These are phyloP conservation scores for Isabelozyma gotoi DNA, from an alignment of 805 yeast species.

Conservation along the genomic window DNA sequence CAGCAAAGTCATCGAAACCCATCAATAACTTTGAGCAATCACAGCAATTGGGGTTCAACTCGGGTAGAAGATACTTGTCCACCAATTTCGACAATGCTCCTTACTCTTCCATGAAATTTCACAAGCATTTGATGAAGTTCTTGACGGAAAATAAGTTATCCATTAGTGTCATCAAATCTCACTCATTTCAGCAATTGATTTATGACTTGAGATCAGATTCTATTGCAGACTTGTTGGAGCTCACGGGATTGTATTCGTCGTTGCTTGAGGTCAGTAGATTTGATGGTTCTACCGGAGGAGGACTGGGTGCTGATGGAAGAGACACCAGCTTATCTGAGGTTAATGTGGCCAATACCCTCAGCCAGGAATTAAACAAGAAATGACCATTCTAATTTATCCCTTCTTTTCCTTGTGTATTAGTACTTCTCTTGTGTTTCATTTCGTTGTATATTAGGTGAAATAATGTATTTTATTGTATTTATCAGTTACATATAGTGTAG, in stretches of 20 bases:
- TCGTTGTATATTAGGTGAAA: constrained; percentile 5
- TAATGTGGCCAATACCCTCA: constrained; percentile 21
- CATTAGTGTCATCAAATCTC: constrained; percentile 47
- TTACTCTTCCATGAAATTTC: constrained; percentile 48
- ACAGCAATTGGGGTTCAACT: constrained; percentile 5
- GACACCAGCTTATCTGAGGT: constrained; percentile 15
- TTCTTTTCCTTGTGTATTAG: not conserved
- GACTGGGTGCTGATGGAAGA: constrained; percentile 5
- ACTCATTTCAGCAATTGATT: constrained; percentile 50
- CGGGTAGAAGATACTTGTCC: constrained; percentile 20
- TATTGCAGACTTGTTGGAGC: constrained; percentile 45
- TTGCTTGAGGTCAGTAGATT: constrained; percentile 43
- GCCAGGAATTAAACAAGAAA: constrained; percentile 17
- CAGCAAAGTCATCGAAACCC: not conserved
- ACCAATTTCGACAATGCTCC: constrained; percentile 40
- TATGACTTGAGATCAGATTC: constrained; percentile 51
- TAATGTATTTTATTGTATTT: not conserved
- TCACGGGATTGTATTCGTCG: constrained; percentile 44
- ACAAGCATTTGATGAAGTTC: constrained; percentile 49
- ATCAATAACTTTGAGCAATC: constrained; percentile 1
- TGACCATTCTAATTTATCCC: no score
- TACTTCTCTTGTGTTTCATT: not conserved
- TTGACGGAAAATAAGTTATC: constrained; percentile 53
- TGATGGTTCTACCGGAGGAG: constrained; percentile 11
- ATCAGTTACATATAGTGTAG: not conserved